These are phyloP conservation scores for Polygonum aviculare DNA, from an alignment of 148 eudicot species.

Conservation along the genomic window DNA sequence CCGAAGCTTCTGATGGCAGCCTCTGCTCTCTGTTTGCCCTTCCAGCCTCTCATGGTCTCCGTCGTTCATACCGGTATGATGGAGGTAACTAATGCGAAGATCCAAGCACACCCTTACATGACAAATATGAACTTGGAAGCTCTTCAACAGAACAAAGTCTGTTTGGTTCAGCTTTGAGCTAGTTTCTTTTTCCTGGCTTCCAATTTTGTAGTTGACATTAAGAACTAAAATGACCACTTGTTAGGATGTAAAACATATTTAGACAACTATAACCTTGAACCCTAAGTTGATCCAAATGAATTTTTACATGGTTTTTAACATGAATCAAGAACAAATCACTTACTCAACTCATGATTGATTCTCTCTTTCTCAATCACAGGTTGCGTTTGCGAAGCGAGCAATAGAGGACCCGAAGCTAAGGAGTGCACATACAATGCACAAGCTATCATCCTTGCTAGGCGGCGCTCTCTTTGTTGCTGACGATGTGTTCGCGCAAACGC, in stretches of 20 bases:
- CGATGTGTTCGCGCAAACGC: slow-evolving; percentile 61
- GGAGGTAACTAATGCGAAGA: slow-evolving; percentile 47
- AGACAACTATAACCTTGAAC: too few relatives aligned
- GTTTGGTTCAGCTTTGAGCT: too few relatives aligned
- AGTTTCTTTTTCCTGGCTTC: too few relatives aligned
- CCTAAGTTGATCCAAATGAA: too few relatives aligned
- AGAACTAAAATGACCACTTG: too few relatives aligned
- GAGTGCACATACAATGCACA: slow-evolving; percentile 73
- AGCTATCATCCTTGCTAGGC: slow-evolving; percentile 67
- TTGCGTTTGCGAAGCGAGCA: slow-evolving; percentile 77
- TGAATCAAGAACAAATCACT: not conserved
- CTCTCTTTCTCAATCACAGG: slow-evolving; percentile 26
- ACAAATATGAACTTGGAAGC: too few relatives aligned
- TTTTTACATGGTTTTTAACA: not conserved
- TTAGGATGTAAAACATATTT: too few relatives aligned
- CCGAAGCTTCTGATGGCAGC: slow-evolving; percentile 83
- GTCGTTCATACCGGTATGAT: slow-evolving; percentile 89
- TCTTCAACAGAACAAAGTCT: too few relatives aligned
- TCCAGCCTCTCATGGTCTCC: slow-evolving; percentile 94
- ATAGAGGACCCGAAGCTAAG: slow-evolving; percentile 71
- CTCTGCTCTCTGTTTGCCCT: slow-evolving; percentile 70
- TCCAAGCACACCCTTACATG: not conserved
- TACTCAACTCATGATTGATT: too few relatives aligned
- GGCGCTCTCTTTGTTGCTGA: slow-evolving; percentile 80
- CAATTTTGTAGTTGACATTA: too few relatives aligned